These are phyloP conservation scores for Pseudonectria foliicola DNA, from an alignment of 2,329 filamentous ascomycete species.

Conservation along the genomic window DNA sequence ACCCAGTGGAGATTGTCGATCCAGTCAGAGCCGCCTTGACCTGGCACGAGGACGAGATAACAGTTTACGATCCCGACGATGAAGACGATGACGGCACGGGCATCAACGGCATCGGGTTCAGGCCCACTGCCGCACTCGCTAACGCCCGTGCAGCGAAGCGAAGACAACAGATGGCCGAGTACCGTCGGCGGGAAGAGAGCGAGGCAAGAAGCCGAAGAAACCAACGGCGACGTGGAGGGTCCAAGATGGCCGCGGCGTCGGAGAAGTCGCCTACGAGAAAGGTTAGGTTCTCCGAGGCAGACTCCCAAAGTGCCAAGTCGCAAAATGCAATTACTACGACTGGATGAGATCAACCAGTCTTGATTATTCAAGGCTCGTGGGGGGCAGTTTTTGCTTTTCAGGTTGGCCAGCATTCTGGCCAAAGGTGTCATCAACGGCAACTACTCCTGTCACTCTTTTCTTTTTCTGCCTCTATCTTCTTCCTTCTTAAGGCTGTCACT, in stretches of 20 bases:
- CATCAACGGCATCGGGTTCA: slow-evolving; percentile 62
- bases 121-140: slow-evolving; percentile 54
- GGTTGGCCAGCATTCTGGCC: slow-evolving; percentile 4
- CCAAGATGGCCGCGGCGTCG: slow-evolving; percentile 17
- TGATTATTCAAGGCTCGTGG: background rate
- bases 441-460: too few species aligned
- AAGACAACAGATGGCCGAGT: slow-evolving; percentile 55
- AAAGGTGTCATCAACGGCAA: too few species aligned
- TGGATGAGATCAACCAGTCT: slow-evolving; percentile 1
- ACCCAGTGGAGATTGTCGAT: slow-evolving; percentile 37
- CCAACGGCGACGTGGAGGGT: slow-evolving; percentile 38
- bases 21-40: slow-evolving; percentile 53
- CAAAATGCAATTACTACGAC: slow-evolving; percentile 25
- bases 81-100: slow-evolving; percentile 60
- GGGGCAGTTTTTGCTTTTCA: background rate
- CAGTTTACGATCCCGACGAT: slow-evolving; percentile 57
- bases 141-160: slow-evolving; percentile 50
- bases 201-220: slow-evolving; percentile 52
- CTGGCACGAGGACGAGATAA: slow-evolving; percentile 64
- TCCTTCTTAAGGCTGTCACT: too few species aligned
- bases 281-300: slow-evolving; percentile 35
- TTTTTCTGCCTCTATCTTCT: too few species aligned
- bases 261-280: slow-evolving; percentile 25
- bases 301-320: slow-evolving; percentile 25
- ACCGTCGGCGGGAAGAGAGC: slow-evolving; percentile 52